phyloP scores from a whole-genome alignment of 805 yeast genomes.

The Candida multigemmis region DNA sequence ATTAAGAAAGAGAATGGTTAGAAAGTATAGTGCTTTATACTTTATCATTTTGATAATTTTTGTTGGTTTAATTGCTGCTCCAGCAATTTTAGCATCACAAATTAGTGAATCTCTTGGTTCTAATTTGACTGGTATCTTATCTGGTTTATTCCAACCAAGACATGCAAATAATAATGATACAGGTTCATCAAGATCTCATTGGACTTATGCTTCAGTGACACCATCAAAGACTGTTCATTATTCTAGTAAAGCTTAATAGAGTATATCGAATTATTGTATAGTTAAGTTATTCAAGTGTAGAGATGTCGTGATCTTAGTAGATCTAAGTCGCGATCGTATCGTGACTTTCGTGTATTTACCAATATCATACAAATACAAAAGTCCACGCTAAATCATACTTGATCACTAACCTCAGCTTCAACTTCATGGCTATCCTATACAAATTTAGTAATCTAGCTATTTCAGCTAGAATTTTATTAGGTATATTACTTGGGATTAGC shows the following conservation, averaged over 20 bases:
- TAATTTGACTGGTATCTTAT: conserved; percentile 25
- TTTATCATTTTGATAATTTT: conserved; percentile 61
- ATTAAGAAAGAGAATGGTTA: conserved; percentile 95
- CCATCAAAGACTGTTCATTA: conserved; percentile 47
- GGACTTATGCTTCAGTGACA: conserved; percentile 17
- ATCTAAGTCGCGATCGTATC: too few relatives aligned
- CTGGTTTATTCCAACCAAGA: conserved; percentile 88
- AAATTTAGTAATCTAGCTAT: too few relatives aligned
- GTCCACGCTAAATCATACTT: too few relatives aligned
- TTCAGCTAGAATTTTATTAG: conserved; percentile 36
- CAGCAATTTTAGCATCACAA: conserved; percentile 77
- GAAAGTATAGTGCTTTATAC: conserved; percentile 82
- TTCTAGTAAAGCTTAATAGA: conserved; percentile 43
- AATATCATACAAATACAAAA: too few relatives aligned
- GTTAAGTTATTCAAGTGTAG: too few relatives aligned
- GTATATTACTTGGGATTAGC: conserved; percentile 24
- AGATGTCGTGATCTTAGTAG: too few relatives aligned
- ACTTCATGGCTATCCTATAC: too few relatives aligned
- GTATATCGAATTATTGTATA: background rate
- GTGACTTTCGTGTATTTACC: too few relatives aligned
- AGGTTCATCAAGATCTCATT: conserved; percentile 31
- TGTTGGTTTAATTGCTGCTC: conserved; percentile 75
- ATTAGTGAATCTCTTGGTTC: conserved; percentile 14
- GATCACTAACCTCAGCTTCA: too few relatives aligned
- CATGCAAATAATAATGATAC: conserved; percentile 78